These are phyloP conservation scores for Tuber borchii DNA, from an alignment of 495 filamentous ascomycete species.

Conservation along the genomic window DNA sequence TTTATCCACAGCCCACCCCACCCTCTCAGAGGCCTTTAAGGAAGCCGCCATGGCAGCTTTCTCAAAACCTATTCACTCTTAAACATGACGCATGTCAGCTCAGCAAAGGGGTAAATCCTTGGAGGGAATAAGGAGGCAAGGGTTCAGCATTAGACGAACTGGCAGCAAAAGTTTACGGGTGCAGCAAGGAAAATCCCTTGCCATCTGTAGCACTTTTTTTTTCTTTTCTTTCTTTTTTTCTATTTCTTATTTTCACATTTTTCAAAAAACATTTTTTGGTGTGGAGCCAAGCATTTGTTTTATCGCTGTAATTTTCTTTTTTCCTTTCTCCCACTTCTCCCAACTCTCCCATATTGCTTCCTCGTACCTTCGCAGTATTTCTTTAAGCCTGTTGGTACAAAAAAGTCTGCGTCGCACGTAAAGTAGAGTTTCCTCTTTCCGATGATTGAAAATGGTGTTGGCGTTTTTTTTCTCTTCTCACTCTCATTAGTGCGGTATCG, in stretches of 20 bases:
- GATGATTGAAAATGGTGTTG: not conserved
- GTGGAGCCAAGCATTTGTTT: not conserved
- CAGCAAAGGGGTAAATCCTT: not conserved
- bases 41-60: constrained; percentile 98
- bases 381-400: not conserved
- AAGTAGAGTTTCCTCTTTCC: not conserved
- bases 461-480: not conserved
- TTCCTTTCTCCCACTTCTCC: not conserved
- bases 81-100: constrained; percentile 41
- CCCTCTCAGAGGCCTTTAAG: constrained; percentile 95
- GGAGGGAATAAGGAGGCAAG: not conserved
- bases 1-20: constrained; percentile 65
- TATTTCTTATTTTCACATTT: constrained; percentile 8
- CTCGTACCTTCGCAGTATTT: not conserved
- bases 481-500: not conserved
- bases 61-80: constrained; percentile 94
- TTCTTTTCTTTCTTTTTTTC: not conserved
- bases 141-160: constrained; percentile 1
- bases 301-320: not conserved
- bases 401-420: not conserved
- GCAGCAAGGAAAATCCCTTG: not conserved
- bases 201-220: not conserved
- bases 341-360: not conserved
- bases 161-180: not conserved
- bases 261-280: not conserved